phyloP scores from a whole-genome alignment of 108 stramenopile genomes.

The Cyclotella sp. region DNA sequence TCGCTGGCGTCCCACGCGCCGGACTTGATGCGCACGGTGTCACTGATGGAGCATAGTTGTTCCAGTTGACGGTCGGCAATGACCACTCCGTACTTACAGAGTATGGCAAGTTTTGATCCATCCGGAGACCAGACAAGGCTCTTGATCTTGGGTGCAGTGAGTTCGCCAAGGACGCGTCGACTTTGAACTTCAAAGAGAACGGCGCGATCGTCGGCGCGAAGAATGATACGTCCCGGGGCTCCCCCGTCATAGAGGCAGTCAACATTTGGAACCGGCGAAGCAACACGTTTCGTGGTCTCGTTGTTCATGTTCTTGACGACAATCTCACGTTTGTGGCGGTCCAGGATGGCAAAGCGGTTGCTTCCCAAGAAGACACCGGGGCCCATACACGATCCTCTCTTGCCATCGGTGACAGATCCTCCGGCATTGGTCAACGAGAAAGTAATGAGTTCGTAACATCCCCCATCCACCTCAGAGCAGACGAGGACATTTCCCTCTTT shows the following conservation, averaged over 20 bases:
- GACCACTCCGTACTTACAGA: constrained; percentile 95
- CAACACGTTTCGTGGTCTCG: constrained; percentile 93
- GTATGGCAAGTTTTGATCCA: constrained; percentile 92
- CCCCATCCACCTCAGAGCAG: constrained; percentile 92
- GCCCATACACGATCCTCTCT: constrained; percentile 91
- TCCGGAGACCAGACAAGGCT: constrained; percentile 95
- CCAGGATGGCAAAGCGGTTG: constrained; percentile 96
- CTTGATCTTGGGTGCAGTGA: constrained; percentile 96
- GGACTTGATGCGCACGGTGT: constrained; percentile 97
- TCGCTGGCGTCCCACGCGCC: constrained; percentile 95
- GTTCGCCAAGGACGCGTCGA: constrained; percentile 95
- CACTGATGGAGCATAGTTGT: constrained; percentile 94
- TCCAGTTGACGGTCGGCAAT: constrained; percentile 95
- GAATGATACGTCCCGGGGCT: constrained; percentile 92
- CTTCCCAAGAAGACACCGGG: constrained; percentile 94
- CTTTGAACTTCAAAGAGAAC: constrained; percentile 97
- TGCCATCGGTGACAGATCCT: constrained; percentile 89
- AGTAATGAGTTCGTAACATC: constrained; percentile 95
- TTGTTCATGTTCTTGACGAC: constrained; percentile 97
- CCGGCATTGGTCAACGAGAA: constrained; percentile 81
- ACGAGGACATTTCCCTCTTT: constrained; percentile 92
- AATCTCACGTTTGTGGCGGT: constrained; percentile 91
- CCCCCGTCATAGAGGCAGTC: constrained; percentile 95
- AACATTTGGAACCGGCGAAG: constrained; percentile 90
- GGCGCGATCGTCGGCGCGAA: constrained; percentile 94